Conservation (phyloP, 2,329 filamentous ascomycete genomes). For the Didymellaceae sp. region DNA sequence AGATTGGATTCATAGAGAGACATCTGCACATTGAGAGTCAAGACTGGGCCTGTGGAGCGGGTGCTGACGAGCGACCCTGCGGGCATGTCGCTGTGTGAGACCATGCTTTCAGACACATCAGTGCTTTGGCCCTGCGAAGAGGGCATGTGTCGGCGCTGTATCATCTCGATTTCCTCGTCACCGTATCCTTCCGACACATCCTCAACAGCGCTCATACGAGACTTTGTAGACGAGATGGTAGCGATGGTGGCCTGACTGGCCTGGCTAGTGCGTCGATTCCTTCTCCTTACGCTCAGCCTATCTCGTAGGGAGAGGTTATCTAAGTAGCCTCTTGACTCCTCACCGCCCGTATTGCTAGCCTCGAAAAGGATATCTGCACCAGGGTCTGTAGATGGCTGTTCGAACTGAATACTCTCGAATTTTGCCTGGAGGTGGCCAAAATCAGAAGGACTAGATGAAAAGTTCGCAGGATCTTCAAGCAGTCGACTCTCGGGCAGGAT, state of each 20-base stretch:
- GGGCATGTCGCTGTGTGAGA: slow-evolving; percentile 47
- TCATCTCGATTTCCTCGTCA: slow-evolving; percentile 58
- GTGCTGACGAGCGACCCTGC: slow-evolving; percentile 27
- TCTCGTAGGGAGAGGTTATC: slow-evolving; percentile 21
- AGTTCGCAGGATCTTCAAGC: slow-evolving; percentile 28
- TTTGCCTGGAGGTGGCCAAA: slow-evolving; percentile 19
- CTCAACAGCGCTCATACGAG: slow-evolving; percentile 49
- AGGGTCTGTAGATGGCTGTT: slow-evolving; percentile 24
- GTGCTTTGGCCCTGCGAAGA: slow-evolving; percentile 27
- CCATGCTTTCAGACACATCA: slow-evolving; percentile 39
- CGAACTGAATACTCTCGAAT: slow-evolving; percentile 27
- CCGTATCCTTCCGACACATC: slow-evolving; percentile 46
- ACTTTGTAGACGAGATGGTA: slow-evolving; percentile 50
- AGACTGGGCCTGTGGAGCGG: slow-evolving; percentile 32
- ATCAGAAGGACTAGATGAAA: slow-evolving; percentile 20
- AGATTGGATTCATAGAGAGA: slow-evolving; percentile 68
- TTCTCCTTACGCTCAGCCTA: slow-evolving; percentile 43
- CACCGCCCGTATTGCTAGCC: slow-evolving; percentile 29
- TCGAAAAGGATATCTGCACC: slow-evolving; percentile 41
- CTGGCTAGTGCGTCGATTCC: slow-evolving; percentile 38
- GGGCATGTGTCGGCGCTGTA: slow-evolving; percentile 45
- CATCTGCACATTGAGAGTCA: slow-evolving; percentile 73
- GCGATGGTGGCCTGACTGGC: slow-evolving; percentile 48
- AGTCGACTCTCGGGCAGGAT: slow-evolving; percentile 30
- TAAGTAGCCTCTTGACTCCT: neutral